Evolutionary conservation across 2,329 filamentous ascomycete species (phyloP).

Genomic region (Lachnellula hyalina): DNA sequence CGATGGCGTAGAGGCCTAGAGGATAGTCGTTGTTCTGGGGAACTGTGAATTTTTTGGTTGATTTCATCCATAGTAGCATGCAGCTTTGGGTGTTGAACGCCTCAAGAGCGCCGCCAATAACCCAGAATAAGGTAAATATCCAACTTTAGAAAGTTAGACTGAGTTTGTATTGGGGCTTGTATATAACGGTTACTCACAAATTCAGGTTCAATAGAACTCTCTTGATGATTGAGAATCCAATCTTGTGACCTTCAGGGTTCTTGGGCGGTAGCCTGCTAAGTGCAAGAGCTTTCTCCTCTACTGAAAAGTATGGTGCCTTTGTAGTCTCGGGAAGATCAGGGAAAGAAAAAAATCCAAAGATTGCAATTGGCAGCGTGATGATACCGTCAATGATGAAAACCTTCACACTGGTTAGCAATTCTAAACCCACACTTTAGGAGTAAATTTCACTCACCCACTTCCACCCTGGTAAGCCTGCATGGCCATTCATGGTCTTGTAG

Average conservation of each 20-base stretch:
- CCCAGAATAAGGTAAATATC: not conserved
- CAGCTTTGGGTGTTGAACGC: not conserved
- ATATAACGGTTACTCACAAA: too few species aligned
- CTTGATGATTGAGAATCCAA: not conserved
- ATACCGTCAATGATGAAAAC: slow-evolving; percentile 40
- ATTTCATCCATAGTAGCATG: not conserved
- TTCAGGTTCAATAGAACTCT: too few species aligned
- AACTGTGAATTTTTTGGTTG: not conserved
- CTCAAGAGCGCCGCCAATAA: not conserved
- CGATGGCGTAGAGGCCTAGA: not conserved
- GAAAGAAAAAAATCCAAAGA: slow-evolving; percentile 24
- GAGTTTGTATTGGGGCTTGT: too few species aligned
- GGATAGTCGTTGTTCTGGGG: not conserved
- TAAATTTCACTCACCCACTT: slow-evolving; percentile 35
- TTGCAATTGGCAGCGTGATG: slow-evolving; percentile 26
- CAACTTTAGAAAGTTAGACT: too few species aligned
- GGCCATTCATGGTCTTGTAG: slow-evolving; percentile 39
- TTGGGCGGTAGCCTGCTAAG: not conserved
- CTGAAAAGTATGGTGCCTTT: slow-evolving; percentile 32
- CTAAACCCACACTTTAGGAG: not conserved
- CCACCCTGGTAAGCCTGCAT: slow-evolving; percentile 46
- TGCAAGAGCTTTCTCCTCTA: not conserved
- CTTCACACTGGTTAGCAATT: slow-evolving; percentile 32
- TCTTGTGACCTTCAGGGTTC: not conserved
- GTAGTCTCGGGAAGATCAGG: slow-evolving; percentile 35